Evolutionary conservation across 352 stramenopile species (phyloP).

Genomic region (Phytophthora nicotianae): DNA sequence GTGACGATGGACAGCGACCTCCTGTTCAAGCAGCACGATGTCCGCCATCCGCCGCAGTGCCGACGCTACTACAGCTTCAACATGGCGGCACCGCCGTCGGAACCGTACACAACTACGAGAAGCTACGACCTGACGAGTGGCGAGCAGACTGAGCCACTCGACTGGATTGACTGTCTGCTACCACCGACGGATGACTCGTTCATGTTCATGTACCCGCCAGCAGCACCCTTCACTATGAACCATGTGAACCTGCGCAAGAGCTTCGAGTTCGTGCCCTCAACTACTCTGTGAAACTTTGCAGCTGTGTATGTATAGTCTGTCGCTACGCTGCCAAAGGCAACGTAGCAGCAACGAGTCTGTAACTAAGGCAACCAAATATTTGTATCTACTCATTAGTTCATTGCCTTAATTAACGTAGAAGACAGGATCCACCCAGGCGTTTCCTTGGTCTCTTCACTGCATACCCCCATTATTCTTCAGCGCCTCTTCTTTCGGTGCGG

Average conservation of each 20-base stretch:
- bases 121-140: conserved; percentile 12
- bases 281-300: conserved; percentile 25
- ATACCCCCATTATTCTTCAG: conserved; percentile 7
- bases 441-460: conserved; percentile 14
- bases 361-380: conserved; percentile 27
- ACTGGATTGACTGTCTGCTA: conserved; percentile 66
- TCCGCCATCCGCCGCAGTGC: conserved; percentile 15
- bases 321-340: conserved; percentile 14
- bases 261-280: conserved; percentile 43
- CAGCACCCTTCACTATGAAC: conserved; percentile 22
- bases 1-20: conserved; percentile 28
- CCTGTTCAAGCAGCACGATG: conserved; percentile 46
- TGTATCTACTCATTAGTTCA: conserved; percentile 17
- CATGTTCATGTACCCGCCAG: conserved; percentile 44
- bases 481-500: conserved; percentile 9
- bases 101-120: conserved; percentile 15
- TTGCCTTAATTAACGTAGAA: conserved; percentile 10
- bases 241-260: conserved; percentile 25
- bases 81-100: conserved; percentile 13
- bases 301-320: conserved; percentile 23
- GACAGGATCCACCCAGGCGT: conserved; percentile 1
- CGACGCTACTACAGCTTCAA: conserved; percentile 29
- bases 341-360: conserved; percentile 22
- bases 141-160: conserved; percentile 45
- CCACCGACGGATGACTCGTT: conserved; percentile 47